These are phyloP conservation scores for Artemisia annua DNA, from an alignment of 129 eudicot species.

Conservation along the genomic window DNA sequence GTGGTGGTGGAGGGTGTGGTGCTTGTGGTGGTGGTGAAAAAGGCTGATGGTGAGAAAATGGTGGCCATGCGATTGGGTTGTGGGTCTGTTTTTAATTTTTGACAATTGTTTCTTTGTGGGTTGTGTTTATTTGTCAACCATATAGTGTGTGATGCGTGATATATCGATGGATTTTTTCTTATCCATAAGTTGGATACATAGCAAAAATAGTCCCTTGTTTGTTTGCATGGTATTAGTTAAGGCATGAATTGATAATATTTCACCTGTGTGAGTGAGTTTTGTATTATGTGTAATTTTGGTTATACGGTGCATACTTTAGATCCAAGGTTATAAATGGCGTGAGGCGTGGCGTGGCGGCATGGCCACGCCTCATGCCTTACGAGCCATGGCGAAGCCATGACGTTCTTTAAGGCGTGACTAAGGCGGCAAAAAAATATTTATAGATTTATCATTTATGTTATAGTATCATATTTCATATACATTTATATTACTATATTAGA, in stretches of 20 bases:
- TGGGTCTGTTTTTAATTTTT: slow-evolving; percentile 38
- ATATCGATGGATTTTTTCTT: slow-evolving; percentile 29
- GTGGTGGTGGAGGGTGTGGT: slow-evolving; percentile 39
- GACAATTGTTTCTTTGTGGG: too few relatives aligned
- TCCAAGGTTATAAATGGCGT: too few relatives aligned
- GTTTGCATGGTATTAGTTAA: neutral
- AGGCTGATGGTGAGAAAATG: slow-evolving; percentile 80
- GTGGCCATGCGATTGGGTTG: slow-evolving; percentile 65
- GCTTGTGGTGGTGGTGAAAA: slow-evolving; percentile 62
- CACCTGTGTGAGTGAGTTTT: neutral
- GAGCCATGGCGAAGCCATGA: too few relatives aligned
- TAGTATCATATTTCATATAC: too few relatives aligned
- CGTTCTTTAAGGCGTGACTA: too few relatives aligned
- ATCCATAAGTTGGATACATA: slow-evolving; percentile 22
- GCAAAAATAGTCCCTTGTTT: slow-evolving; percentile 29
- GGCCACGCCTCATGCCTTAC: too few relatives aligned
- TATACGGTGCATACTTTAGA: too few relatives aligned
- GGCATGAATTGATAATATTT: neutral
- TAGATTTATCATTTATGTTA: too few relatives aligned
- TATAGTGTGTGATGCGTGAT: slow-evolving; percentile 23
- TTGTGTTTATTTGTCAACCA: slow-evolving; percentile 27
- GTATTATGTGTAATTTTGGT: too few relatives aligned
- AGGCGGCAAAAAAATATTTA: too few relatives aligned
- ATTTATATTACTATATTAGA: too few relatives aligned
- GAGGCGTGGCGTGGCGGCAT: too few relatives aligned